phyloP scores from a whole-genome alignment of 2,329 filamentous ascomycete species.

The Penicillium sp. region DNA sequence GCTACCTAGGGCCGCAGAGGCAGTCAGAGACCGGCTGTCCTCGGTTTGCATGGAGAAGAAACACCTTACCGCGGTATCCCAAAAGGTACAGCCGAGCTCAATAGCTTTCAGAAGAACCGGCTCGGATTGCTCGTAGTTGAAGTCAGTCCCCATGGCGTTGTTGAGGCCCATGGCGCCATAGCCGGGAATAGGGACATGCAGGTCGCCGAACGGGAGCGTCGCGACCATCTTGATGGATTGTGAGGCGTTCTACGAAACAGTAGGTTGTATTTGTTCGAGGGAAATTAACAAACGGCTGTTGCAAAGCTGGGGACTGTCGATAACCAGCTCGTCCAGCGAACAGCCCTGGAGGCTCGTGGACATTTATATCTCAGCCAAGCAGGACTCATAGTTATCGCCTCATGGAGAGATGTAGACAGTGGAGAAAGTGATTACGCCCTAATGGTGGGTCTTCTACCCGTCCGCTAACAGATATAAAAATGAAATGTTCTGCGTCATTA shows the following conservation, averaged over 20 bases:
- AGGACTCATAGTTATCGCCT: too few species aligned
- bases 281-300: too few species aligned
- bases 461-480: too few species aligned
- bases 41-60: not conserved
- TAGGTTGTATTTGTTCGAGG: too few species aligned
- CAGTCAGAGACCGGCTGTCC: not conserved
- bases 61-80: slow-evolving; percentile 41
- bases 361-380: not conserved
- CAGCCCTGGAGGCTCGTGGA: not conserved
- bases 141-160: slow-evolving; percentile 40
- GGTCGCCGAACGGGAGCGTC: slow-evolving; percentile 37
- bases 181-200: slow-evolving; percentile 42
- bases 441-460: too few species aligned
- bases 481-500: too few species aligned
- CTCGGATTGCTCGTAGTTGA: slow-evolving; percentile 45
- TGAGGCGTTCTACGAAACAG: not conserved
- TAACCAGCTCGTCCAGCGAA: not conserved
- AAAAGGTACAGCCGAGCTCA: slow-evolving; percentile 45
- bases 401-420: too few species aligned
- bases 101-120: slow-evolving; percentile 49
- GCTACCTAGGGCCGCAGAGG: slow-evolving; percentile 32
- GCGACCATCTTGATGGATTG: slow-evolving; percentile 32
- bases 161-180: slow-evolving; percentile 52
- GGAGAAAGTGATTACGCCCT: too few species aligned
- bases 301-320: not conserved